Evolutionary conservation across 305 asterid species (phyloP), one percentile per base, ranked within the genome.

Genomic region (Fraxinus nigra): DNA sequence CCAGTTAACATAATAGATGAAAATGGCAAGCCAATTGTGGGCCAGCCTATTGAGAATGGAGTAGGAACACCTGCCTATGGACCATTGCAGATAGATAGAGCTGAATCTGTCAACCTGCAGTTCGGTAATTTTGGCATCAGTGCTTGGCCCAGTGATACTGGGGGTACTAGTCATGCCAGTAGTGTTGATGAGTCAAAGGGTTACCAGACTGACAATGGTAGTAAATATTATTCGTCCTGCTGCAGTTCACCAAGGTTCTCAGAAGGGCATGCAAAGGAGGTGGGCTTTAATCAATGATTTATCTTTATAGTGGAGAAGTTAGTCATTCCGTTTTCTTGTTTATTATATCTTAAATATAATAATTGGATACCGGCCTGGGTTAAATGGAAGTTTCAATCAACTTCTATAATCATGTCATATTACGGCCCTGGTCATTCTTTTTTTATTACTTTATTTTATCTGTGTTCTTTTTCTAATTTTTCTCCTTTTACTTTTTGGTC

Each of bases 51-150:
- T 16, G 87, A 86, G 87, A 91, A 81, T 30, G 92, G 97, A 70
- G 80, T 89, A 51, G 96, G 98, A 48, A 87, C 85, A n/a, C 93
- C 97, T 32, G 78, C 93, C 93, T 94, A 94, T 83, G 98, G 98
- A 54, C 98, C 99, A 9, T 78, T 97, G 85, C 93, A 82, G 85
- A 91, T 94, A 63, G 92, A 92, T 72, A 94, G 86, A 86, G 94
- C 97, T n/a, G 98, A 94, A 84, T 90, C 95, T 54, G 95, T 97
- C 33, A 97, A 97, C 85, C 88, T 97, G 88, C 99, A 92, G 83
- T 97, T 97, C 87, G 99, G 99, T 78, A 92, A 92, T 89, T 92
- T 94, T 48, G 98, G 98, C 76, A 93, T 94, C 75, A 97, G 98
- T 87, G 97, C 97, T 78, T 97, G 99, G 99, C 97, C 95, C 46